phyloP scores from a whole-genome alignment of 2,329 filamentous ascomycete genomes.

The Cordyceps militaris region DNA sequence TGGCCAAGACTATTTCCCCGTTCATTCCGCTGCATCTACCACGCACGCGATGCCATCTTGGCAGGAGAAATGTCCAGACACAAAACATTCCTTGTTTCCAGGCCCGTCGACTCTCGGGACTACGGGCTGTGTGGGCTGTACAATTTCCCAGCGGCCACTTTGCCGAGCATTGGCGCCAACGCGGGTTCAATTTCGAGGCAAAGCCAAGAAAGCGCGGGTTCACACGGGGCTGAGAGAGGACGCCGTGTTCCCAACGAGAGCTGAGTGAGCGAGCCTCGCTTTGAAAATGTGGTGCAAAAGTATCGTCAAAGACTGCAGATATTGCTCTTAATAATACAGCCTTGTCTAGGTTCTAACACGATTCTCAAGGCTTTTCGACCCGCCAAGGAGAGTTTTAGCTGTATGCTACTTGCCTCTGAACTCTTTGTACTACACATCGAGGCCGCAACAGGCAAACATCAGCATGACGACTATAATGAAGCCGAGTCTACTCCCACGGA shows the following conservation, averaged over 20 bases:
- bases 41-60: neutral
- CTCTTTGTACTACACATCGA: too few species aligned
- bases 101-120: neutral
- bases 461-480: too few species aligned
- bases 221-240: neutral
- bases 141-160: neutral
- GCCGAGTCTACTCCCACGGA: too few species aligned
- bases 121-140: neutral
- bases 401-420: too few species aligned
- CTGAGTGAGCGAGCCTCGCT: neutral
- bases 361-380: too few species aligned
- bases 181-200: neutral
- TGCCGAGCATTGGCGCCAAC: neutral
- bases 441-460: neutral
- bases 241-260: too few species aligned
- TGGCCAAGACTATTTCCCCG: neutral
- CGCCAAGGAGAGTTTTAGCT: neutral
- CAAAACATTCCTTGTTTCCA: neutral
- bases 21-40: neutral
- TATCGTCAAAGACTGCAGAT: too few species aligned
- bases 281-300: too few species aligned
- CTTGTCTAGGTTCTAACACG: too few species aligned
- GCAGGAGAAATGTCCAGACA: neutral
- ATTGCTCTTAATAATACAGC: too few species aligned
- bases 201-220: neutral